Base-by-base conservation (phyloP, 2,329 filamentous ascomycete species). In the Talaromyces sp. region DNA sequence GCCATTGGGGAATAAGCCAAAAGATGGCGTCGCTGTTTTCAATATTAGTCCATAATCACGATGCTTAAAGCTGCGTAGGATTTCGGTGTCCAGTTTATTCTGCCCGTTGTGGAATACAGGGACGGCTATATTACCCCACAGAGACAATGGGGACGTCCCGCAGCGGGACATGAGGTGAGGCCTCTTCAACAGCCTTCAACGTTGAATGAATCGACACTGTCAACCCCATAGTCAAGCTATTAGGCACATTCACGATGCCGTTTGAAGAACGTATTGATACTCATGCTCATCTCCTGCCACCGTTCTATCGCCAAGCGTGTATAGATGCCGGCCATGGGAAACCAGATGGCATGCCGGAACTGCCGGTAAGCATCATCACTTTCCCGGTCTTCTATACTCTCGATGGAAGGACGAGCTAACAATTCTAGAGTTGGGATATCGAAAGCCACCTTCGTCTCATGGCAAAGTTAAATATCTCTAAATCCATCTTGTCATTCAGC, bases 401-500 rank as follows among this genome's bases (percentile, higher is more conserved):
- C 5, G 8, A 48, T n/a, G 9, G 9, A 28, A n/a, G 0, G 5
- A 14, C n/a, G 4, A 16, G 25, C 28, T 58, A 14, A 50, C 61
- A n/a, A 23, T 14, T 21, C 3, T 50, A 73, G 76, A 67, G 70
- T 60, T 85, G 83, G 83, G 78, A 72, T 46, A 65, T 71, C 12
- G 73, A 79, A 62, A 66, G 68, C 16, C 82, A 86, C 64, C 75
- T 85, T 2, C 70, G 72, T 0, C 73, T 85, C 66, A 86, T 86
- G 83, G 67, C 78, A 48, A 68, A 73, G 0, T 68, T 78, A 63
- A 78, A 80, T 65, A 82, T 86, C 63, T 70, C 70, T 5, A 83
- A 80, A 67, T 82, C 82, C 11, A 81, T 86, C 39, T 71, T 86
- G 11, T 84, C 81, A 67, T 80, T 86, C 68, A 82, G 79, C 5